Percentiles rank a stretch among this genome's conserved stretches.
Conservation (phyloP, 2,329 filamentous ascomycete genomes). For the Botrytis porri region DNA sequence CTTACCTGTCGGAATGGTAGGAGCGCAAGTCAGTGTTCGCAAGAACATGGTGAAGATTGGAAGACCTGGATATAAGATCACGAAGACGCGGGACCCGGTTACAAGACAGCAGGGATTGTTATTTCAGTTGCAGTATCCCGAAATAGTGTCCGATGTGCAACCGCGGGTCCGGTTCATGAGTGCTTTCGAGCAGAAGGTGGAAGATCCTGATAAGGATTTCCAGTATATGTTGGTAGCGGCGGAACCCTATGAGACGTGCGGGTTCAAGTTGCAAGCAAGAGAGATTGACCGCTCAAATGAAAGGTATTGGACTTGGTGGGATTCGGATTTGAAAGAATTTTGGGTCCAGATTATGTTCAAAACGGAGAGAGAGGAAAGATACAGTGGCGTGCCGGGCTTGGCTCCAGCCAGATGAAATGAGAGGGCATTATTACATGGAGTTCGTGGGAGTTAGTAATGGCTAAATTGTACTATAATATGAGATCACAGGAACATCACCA, state of each 20-base stretch:
- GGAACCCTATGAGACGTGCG: conserved; percentile 96
- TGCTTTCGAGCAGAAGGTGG: conserved; percentile 91
- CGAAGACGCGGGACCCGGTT: conserved; percentile 86
- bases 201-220: conserved; percentile 89
- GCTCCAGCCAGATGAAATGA: conserved; percentile 38
- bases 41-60: conserved; percentile 93
- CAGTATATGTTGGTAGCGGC: conserved; percentile 95
- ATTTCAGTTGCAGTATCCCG: conserved; percentile 96
- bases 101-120: conserved; percentile 85
- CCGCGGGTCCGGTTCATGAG: conserved; percentile 96
- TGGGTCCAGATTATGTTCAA: conserved; percentile 98
- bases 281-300: conserved; percentile 90
- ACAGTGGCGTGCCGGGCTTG: conserved; percentile 62
- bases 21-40: conserved; percentile 59
- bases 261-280: conserved; percentile 89
- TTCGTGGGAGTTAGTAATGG: conserved; percentile 18
- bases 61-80: conserved; percentile 94
- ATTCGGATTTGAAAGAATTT: conserved; percentile 93
- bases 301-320: conserved; percentile 91
- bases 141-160: conserved; percentile 71
- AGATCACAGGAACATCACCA: conserved; percentile 10
- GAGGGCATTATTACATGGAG: conserved; percentile 1
- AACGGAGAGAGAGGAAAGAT: conserved; percentile 94
- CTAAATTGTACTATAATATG: conserved; percentile 17
- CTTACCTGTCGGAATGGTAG: conserved; percentile 71